Base-by-base conservation (phyloP, 2,329 filamentous ascomycete genomes). In the Botryotinia globosa region DNA sequence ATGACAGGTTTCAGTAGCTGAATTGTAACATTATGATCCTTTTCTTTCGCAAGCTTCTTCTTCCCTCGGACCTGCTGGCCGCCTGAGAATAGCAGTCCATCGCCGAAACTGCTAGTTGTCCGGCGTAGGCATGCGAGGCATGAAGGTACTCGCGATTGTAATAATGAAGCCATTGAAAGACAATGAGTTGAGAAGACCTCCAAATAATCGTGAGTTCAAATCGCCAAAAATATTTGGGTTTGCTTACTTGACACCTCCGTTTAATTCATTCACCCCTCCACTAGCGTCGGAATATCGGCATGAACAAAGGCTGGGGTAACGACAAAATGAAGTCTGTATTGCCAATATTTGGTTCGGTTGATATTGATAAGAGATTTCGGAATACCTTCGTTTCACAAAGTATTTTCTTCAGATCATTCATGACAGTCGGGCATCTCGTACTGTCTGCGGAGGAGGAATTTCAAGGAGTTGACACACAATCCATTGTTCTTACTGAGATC, bases 1-100 rank as follows among this genome's bases (percentile, higher is more conserved):
- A 83, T 83, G 56, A 88, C 81, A 78, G 88, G 84, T 77, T 85
- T 82, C 54, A 85, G 80, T 72, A 89, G 81, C 76, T 85, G 83
- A 44, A 87, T 86, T 44, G 85, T 83, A 56, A 88, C 82, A 34
- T 80, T 77, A 42, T 75, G 54, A 62, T 69, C 56, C 32, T 61
- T 67, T n/a, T 75, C 72, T 76, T 83, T 85, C 34, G 82, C 82
- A 61, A 83, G 78, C 79, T 83, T 84, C 72, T 85, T 84, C 76
- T 84, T 83, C 73, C 80, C 82, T 71, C 85, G 82, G 69, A 82
- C 72, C 67, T 81, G 80, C 77, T 85, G 80, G 29, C 76, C 59
- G 45, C 74, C 66, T 58, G 76, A 74, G 58, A 76, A 72, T 29
- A 72, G 64, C 34, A 72, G 74, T 6, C 54, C 72, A 66, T 77